These are phyloP conservation scores for Trichoderma oligosporum DNA, from an alignment of 2,329 filamentous ascomycete genomes.

Conservation along the genomic window DNA sequence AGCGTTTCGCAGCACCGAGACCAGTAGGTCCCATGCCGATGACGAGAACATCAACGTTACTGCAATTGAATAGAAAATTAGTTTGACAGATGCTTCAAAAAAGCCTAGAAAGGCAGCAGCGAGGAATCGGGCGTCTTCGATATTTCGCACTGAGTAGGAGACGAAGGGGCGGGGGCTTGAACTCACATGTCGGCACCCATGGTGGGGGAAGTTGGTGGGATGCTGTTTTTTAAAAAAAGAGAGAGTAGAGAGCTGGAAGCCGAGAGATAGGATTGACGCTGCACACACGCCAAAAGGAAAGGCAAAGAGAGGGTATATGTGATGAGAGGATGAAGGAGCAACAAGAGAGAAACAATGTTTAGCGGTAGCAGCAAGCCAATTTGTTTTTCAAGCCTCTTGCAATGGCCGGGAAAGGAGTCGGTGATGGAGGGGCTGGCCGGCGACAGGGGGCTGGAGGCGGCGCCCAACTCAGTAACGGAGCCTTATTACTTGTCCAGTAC, in stretches of 20 bases:
- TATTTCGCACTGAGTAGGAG: constrained; percentile 4
- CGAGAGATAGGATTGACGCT: constrained; percentile 19
- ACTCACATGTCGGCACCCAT: constrained; percentile 42
- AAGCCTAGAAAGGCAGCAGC: not conserved
- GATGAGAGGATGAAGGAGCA: constrained; percentile 25
- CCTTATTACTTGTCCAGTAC: constrained; percentile 7
- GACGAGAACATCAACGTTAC: constrained; percentile 92
- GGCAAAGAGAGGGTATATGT: constrained; percentile 13
- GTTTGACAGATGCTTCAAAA: not conserved
- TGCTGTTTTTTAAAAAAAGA: not conserved
- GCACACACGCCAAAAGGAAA: constrained; percentile 10
- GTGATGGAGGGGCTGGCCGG: constrained; percentile 39
- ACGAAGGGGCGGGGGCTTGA: constrained; percentile 12
- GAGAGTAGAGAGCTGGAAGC: constrained; percentile 23
- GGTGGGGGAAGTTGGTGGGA: constrained; percentile 30
- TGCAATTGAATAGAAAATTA: constrained; percentile 37
- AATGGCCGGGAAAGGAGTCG: constrained; percentile 33
- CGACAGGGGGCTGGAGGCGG: constrained; percentile 26
- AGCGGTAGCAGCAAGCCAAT: constrained; percentile 30
- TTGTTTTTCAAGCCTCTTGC: constrained; percentile 26
- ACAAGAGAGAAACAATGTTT: constrained; percentile 27
- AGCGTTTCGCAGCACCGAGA: constrained; percentile 94
- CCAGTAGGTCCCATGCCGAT: constrained; percentile 97
- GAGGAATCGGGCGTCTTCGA: not conserved
- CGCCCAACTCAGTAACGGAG: constrained; percentile 14